phyloP scores from a whole-genome alignment of 2,329 filamentous ascomycete species.

The Claviceps purpurea region DNA sequence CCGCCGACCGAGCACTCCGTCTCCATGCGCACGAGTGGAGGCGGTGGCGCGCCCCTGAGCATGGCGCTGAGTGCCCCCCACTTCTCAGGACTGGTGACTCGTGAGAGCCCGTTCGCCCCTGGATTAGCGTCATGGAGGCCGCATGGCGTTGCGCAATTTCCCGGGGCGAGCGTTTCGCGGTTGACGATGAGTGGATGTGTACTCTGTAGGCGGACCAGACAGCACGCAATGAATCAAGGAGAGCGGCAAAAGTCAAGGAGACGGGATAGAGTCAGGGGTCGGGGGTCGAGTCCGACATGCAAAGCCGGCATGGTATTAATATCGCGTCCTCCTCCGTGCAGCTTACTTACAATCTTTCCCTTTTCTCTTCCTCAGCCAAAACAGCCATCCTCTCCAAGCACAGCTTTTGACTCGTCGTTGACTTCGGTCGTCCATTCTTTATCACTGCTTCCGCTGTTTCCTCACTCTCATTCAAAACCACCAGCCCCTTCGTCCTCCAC shows the following conservation, averaged over 20 bases:
- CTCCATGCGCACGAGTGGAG: not conserved
- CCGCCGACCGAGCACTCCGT: not conserved
- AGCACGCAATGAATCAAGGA: not conserved
- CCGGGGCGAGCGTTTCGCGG: not conserved
- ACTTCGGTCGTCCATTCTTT: slow-evolving; percentile 49
- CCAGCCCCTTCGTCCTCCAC: slow-evolving; percentile 16
- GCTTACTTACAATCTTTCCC: slow-evolving; percentile 11
- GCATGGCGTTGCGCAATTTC: not conserved
- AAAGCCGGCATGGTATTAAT: slow-evolving; percentile 28
- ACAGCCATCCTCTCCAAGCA: slow-evolving; percentile 25
- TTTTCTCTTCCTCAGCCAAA: slow-evolving; percentile 27
- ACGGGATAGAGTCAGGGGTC: not conserved
- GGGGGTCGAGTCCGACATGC: not conserved
- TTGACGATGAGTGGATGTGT: not conserved
- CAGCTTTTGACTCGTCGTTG: slow-evolving; percentile 28
- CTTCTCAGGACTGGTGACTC: not conserved
- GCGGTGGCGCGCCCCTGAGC: slow-evolving; percentile 1
- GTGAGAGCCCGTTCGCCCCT: slow-evolving; percentile 5
- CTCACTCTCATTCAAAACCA: not conserved
- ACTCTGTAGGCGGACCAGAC: not conserved
- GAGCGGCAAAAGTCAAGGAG: not conserved
- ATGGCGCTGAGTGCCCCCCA: not conserved
- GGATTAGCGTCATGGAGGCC: slow-evolving; percentile 7
- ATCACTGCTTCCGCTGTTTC: slow-evolving; percentile 18
- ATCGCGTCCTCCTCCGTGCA: slow-evolving; percentile 24